Evolutionary conservation across 2,329 filamentous ascomycete species (phyloP).

Genomic region (Talaromyces piceae): DNA sequence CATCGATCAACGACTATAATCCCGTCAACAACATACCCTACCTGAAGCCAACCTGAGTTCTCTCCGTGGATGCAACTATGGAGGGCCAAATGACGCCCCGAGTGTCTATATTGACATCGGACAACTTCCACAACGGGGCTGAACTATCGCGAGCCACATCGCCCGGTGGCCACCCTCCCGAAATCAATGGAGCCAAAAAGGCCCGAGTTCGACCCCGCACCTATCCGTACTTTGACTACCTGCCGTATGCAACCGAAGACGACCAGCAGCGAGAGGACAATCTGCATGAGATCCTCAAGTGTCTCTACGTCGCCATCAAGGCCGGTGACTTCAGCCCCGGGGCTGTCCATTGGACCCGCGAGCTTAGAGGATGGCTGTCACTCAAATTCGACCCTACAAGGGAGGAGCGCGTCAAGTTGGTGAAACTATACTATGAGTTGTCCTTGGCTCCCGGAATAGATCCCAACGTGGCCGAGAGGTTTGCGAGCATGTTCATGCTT

Average conservation of each 20-base stretch:
- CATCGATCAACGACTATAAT: not conserved
- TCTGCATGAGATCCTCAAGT: slow-evolving; percentile 79
- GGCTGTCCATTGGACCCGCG: slow-evolving; percentile 92
- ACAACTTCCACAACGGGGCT: slow-evolving; percentile 43
- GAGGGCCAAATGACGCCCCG: slow-evolving; percentile 23
- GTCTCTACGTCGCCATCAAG: slow-evolving; percentile 84
- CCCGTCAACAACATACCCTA: slow-evolving; percentile 1
- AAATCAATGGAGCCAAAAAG: slow-evolving; percentile 48
- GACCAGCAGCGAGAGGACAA: slow-evolving; percentile 69
- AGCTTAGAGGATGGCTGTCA: slow-evolving; percentile 88
- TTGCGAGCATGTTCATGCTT: slow-evolving; percentile 92
- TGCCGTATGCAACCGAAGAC: slow-evolving; percentile 83
- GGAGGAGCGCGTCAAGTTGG: slow-evolving; percentile 72
- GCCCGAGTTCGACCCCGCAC: slow-evolving; percentile 73
- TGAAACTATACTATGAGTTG: slow-evolving; percentile 90
- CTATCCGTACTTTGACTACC: slow-evolving; percentile 83
- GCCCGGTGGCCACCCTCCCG: slow-evolving; percentile 53
- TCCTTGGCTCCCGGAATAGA: slow-evolving; percentile 85
- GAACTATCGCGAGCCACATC: slow-evolving; percentile 81
- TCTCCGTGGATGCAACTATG: slow-evolving; percentile 21
- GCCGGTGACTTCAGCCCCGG: slow-evolving; percentile 92
- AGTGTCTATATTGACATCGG: slow-evolving; percentile 26
- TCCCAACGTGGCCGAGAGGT: slow-evolving; percentile 71
- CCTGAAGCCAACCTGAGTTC: slow-evolving; percentile 8
- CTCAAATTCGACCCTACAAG: slow-evolving; percentile 96